These are phyloP conservation scores for Wickerhamomyces ciferrii DNA, from an alignment of 805 yeast species.

Conservation along the genomic window DNA sequence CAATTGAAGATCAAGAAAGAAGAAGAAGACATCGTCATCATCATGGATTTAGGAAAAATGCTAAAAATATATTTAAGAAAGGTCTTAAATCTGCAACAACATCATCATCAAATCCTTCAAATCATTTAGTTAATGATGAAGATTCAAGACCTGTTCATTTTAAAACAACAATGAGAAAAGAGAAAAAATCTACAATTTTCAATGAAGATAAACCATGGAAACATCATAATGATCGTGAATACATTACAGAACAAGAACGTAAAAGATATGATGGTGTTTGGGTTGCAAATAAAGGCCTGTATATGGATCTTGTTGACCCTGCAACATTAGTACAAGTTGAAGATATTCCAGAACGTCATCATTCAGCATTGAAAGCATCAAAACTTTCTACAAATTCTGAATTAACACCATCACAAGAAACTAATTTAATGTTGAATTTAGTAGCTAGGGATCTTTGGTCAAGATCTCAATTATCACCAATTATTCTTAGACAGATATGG, in stretches of 20 bases:
- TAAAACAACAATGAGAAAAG: slow-evolving; percentile 22
- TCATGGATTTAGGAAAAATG: slow-evolving; percentile 16
- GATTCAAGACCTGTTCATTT: slow-evolving; percentile 16
- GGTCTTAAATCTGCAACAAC: slow-evolving; percentile 12
- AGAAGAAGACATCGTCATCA: slow-evolving; percentile 4
- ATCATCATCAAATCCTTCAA: not conserved
- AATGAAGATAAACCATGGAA: slow-evolving; percentile 95
- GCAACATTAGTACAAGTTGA: slow-evolving; percentile 6
- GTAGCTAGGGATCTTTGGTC: slow-evolving; percentile 80
- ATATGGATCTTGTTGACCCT: slow-evolving; percentile 32
- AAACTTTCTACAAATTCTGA: slow-evolving; percentile 24
- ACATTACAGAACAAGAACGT: slow-evolving; percentile 58
- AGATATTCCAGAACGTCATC: slow-evolving; percentile 18
- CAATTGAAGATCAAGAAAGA: slow-evolving; percentile 1
- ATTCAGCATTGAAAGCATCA: slow-evolving; percentile 21
- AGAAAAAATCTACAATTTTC: slow-evolving; percentile 35
- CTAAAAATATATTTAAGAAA: slow-evolving; percentile 19
- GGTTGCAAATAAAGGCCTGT: slow-evolving; percentile 79
- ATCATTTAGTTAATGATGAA: not conserved
- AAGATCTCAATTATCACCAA: slow-evolving; percentile 66
- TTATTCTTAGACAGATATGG: slow-evolving; percentile 60
- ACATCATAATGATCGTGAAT: slow-evolving; percentile 57
- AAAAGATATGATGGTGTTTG: slow-evolving; percentile 92
- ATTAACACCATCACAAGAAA: slow-evolving; percentile 8
- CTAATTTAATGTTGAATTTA: slow-evolving; percentile 27